Evolutionary conservation across 306 rosid species (phyloP).

Genomic region (Casuarina glauca): DNA sequence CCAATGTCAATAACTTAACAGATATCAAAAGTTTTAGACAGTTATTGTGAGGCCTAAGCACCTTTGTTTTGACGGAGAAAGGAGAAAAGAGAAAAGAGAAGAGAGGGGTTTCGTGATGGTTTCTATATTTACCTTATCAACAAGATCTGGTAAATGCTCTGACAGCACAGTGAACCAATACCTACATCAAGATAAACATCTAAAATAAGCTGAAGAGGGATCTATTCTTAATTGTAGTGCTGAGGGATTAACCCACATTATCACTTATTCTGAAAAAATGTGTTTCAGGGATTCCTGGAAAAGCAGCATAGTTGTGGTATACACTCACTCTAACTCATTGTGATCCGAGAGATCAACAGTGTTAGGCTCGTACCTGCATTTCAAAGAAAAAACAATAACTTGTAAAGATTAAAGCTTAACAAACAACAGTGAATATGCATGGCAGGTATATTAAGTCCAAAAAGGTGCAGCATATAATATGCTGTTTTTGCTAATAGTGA

Average conservation of each 20-base stretch:
- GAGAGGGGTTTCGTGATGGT: slow-evolving; percentile 9
- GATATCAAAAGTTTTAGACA: not conserved
- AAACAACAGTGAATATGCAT: not conserved
- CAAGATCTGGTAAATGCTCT: slow-evolving; percentile 87
- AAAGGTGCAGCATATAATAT: not conserved
- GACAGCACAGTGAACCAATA: slow-evolving; percentile 90
- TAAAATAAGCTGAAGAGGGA: slow-evolving; percentile 25
- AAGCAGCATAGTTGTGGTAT: slow-evolving; percentile 5
- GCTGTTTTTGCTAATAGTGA: not conserved
- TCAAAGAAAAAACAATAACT: not conserved
- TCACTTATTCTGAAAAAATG: not conserved
- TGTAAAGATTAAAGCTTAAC: not conserved
- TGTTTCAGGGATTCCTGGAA: not conserved
- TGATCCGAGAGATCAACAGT: slow-evolving; percentile 91
- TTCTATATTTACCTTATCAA: slow-evolving; percentile 69
- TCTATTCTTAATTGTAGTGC: slow-evolving; percentile 6
- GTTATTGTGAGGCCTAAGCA: not conserved
- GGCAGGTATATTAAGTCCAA: not conserved
- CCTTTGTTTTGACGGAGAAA: not conserved
- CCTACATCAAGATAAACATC: slow-evolving; percentile 47
- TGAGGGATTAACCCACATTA: slow-evolving; percentile 5
- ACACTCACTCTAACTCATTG: slow-evolving; percentile 83
- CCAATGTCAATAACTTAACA: not conserved
- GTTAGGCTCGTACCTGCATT: slow-evolving; percentile 90
- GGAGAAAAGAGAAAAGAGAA: not conserved